phyloP scores from a whole-genome alignment of 164 flowering plant species.

The Sextonia rubra region DNA sequence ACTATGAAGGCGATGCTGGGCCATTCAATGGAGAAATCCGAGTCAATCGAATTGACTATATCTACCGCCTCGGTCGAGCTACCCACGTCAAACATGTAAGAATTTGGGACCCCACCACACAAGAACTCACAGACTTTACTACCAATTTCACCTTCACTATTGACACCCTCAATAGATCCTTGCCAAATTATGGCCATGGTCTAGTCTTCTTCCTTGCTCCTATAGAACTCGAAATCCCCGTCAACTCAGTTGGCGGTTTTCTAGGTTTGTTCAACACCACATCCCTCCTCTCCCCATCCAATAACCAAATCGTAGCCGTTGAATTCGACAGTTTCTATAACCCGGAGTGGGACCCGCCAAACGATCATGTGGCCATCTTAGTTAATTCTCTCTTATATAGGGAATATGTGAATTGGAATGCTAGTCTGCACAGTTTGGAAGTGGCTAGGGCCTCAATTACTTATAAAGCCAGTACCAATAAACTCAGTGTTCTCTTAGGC shows the following conservation, averaged over 20 bases:
- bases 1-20: conserved; percentile 3
- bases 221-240: conserved; percentile 22
- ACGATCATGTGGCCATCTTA: conserved; percentile 33
- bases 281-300: not conserved
- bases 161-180: conserved; percentile 6
- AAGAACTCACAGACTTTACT: conserved; percentile 32
- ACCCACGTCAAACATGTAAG: not conserved
- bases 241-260: conserved; percentile 28
- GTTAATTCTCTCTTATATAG: conserved; percentile 14
- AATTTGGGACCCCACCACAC: conserved; percentile 7
- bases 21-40: not conserved
- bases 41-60: conserved; percentile 1
- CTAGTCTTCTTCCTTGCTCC: conserved; percentile 38
- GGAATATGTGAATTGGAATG: conserved; percentile 9
- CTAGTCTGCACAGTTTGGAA: conserved; percentile 4
- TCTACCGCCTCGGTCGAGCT: conserved; percentile 14
- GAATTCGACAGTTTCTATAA: conserved; percentile 29
- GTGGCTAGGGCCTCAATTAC: conserved; percentile 12
- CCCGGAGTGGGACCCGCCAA: conserved; percentile 17
- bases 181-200: conserved; percentile 18
- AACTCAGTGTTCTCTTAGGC: conserved; percentile 15
- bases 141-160: conserved; percentile 40
- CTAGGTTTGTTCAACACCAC: conserved; percentile 36
- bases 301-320: conserved; percentile 20
- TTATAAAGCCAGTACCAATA: conserved; percentile 15